Conservation (phyloP, 225 moss, liverwort and hornwort species). For the Neckera pumila region DNA sequence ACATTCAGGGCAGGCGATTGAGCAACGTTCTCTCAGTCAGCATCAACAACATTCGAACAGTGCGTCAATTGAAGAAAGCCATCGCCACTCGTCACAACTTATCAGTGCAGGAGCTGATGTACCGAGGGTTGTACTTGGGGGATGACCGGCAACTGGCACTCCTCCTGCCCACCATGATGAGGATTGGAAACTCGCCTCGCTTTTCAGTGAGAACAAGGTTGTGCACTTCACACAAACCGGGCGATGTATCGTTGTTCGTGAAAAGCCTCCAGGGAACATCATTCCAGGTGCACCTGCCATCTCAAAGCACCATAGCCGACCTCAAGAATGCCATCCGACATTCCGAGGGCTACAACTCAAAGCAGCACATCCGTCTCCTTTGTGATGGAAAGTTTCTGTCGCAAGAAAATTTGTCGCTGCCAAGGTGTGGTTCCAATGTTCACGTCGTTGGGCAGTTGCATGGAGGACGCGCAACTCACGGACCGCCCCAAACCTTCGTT, state of each 20-base stretch:
- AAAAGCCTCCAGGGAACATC: background rate
- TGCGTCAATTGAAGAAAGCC: background rate
- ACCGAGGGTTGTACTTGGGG: background rate
- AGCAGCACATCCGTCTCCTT: background rate
- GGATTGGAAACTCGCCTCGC: background rate
- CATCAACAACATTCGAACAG: background rate
- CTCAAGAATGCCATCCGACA: background rate
- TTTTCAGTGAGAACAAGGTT: background rate
- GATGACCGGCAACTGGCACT: background rate
- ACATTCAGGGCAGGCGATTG: background rate
- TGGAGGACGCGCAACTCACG: background rate
- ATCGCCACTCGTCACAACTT: background rate
- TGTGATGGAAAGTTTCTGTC: background rate
- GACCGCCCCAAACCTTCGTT: background rate
- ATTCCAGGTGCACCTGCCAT: background rate
- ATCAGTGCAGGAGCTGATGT: background rate
- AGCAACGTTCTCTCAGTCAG: background rate
- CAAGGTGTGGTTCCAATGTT: background rate
- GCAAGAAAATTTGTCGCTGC: background rate
- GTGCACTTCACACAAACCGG: background rate
- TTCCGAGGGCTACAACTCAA: background rate
- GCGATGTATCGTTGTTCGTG: background rate
- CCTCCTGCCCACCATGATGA: background rate
- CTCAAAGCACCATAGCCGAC: background rate
- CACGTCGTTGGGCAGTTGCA: background rate